Evolutionary conservation across 2,329 filamentous ascomycete species (phyloP), one percentile per base, ranked within the genome.

Genomic region (Xylaria sp.): DNA sequence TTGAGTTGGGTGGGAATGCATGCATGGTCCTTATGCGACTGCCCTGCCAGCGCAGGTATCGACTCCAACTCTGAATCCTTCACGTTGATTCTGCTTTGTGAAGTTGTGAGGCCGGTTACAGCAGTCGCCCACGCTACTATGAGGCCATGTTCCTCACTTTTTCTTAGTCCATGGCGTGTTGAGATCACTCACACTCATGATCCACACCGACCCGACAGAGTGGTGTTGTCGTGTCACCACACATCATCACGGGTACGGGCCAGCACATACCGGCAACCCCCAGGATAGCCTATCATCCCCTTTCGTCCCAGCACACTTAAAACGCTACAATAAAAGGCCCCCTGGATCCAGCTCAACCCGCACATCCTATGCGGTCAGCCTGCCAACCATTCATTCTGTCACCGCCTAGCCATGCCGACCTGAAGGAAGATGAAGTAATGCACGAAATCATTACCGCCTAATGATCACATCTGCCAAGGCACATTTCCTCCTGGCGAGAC

Each of bases 141-240:
- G 33, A 4, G 44, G 46, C 42, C 44, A 65, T 53, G 40, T 33
- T 36, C 58, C 63, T 65, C 58, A 36, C 53, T 40, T 4, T 33
- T 63, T 57, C 33, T 58, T 51, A 38, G 58, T 28, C 42, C 28
- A 31, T 54, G 58, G 54, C 31, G 17, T 59, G 44, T n/a, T 61
- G 48, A 20, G 60, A 67, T 70, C 60, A 62, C 58, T 53, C 58
- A 38, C 57, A 33, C 38, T 20, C 42, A 57, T 33, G n/a, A 57
- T 53, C 65, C 58, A 59, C 68, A 65, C 57, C 66, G 66, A 71
- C 68, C 66, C 68, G 66, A 69, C 62, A 56, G 66, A 63, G 53
- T 67, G 69, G 69, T 67, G 69, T 66, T 70, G 72, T 72, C 66
- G 69, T 71, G 66, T 70, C 72, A 71, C 70, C 71, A 69, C 70